These are phyloP conservation scores for Alternaria sp. DNA, from an alignment of 2,329 filamentous ascomycete genomes.

Conservation along the genomic window DNA sequence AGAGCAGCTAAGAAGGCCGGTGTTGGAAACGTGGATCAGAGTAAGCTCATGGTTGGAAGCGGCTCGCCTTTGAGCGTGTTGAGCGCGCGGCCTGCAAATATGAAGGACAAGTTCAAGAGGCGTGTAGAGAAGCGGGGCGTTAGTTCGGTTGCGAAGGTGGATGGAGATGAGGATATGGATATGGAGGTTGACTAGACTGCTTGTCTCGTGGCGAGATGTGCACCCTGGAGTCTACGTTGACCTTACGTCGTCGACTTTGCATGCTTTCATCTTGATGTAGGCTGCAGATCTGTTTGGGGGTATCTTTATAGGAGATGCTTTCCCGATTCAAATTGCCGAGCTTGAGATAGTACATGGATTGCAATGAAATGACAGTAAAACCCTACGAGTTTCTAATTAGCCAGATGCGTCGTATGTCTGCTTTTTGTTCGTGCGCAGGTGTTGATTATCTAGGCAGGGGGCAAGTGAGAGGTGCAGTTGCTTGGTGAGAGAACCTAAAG, in stretches of 20 bases:
- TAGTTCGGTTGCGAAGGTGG: neutral
- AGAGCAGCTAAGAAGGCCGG: neutral
- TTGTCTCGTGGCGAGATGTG: neutral
- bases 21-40: neutral
- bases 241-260: neutral
- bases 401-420: neutral
- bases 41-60: neutral
- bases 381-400: neutral
- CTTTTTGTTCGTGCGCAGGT: neutral
- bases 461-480: neutral
- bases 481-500: neutral
- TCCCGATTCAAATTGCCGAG: neutral
- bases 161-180: neutral
- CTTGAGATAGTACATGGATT: neutral
- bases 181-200: constrained; percentile 10
- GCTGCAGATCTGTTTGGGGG: neutral
- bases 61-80: neutral
- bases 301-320: neutral
- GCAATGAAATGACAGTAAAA: neutral
- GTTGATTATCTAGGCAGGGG: neutral
- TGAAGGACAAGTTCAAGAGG: neutral
- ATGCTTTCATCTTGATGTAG: neutral
- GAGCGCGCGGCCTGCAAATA: neutral
- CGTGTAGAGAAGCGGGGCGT: neutral
- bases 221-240: neutral